Percentiles rank a stretch among this genome's conserved stretches.
Evolutionary conservation across 176 grass and related monocot species (phyloP).

Genomic region (Puccinellia tenuiflora): DNA sequence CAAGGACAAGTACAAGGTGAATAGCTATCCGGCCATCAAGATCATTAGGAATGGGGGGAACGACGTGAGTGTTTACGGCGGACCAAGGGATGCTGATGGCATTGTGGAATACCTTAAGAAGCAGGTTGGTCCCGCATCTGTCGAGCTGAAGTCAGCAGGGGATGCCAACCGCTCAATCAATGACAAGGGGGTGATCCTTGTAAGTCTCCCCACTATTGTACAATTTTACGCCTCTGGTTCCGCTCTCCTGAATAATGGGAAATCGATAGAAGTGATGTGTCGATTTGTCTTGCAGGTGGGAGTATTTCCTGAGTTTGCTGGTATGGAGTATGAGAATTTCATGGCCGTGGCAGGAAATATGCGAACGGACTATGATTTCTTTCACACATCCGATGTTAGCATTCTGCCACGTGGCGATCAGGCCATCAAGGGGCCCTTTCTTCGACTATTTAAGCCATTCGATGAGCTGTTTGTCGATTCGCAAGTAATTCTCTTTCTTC

Average conservation of each 20-base stretch:
- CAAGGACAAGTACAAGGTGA: slow-evolving; percentile 52
- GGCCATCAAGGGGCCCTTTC: slow-evolving; percentile 37
- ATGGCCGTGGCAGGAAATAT: slow-evolving; percentile 53
- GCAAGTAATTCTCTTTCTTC: slow-evolving; percentile 33
- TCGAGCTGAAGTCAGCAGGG: slow-evolving; percentile 48
- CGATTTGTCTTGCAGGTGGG: slow-evolving; percentile 50
- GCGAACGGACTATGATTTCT: slow-evolving; percentile 70
- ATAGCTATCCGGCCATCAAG: slow-evolving; percentile 59
- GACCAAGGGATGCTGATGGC: slow-evolving; percentile 58
- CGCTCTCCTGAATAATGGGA: background rate
- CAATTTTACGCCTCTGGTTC: background rate
- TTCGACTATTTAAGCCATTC: slow-evolving; percentile 91
- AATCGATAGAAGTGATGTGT: background rate
- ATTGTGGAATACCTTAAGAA: slow-evolving; percentile 76
- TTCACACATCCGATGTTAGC: slow-evolving; percentile 58
- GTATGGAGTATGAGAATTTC: slow-evolving; percentile 69
- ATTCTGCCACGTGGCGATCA: slow-evolving; percentile 67
- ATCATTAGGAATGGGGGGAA: slow-evolving; percentile 65
- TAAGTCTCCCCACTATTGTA: slow-evolving; percentile 32
- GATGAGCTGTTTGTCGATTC: slow-evolving; percentile 88
- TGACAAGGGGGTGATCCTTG: slow-evolving; percentile 58
- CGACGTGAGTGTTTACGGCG: slow-evolving; percentile 36
- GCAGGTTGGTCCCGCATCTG: slow-evolving; percentile 61
- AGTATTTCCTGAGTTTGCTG: slow-evolving; percentile 73
- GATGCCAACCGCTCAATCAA: slow-evolving; percentile 24